Conservation (phyloP, 2,329 filamentous ascomycete species). For the Cordyceps farinosa region DNA sequence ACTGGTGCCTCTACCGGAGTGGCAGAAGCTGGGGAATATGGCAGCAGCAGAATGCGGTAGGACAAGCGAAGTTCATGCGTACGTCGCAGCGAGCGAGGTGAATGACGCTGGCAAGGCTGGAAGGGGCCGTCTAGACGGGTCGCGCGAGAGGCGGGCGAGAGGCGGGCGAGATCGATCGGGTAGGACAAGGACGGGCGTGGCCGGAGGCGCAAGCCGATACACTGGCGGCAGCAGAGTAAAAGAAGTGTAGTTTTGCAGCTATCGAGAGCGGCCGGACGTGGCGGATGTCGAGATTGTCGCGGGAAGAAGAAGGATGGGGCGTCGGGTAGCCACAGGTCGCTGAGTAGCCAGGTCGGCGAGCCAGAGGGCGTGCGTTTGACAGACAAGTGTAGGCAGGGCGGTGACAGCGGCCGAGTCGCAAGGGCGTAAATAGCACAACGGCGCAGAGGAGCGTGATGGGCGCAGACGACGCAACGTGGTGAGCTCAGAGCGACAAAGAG, state of each 20-base stretch:
- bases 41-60: not conserved
- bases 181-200: not conserved
- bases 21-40: slow-evolving; percentile 6
- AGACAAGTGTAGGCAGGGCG: not conserved
- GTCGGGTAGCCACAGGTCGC: not conserved
- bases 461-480: not conserved
- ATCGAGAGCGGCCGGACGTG: not conserved
- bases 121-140: not conserved
- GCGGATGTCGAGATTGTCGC: not conserved
- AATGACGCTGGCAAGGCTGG: not conserved
- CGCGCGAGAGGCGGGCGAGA: not conserved
- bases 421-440: not conserved
- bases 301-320: not conserved
- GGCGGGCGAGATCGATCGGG: slow-evolving; percentile 8
- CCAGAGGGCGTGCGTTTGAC: not conserved
- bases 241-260: not conserved
- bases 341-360: not conserved
- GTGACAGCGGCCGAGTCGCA: not conserved
- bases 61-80: not conserved
- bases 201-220: not conserved
- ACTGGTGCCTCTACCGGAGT: slow-evolving; percentile 10
- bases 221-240: not conserved
- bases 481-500: not conserved
- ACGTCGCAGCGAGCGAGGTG: slow-evolving; percentile 1
- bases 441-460: not conserved